Percentiles rank a stretch among this genome's conserved stretches.
These are phyloP conservation scores for Candida rishiriensis DNA, from an alignment of 805 yeast genomes.

Conservation along the genomic window DNA sequence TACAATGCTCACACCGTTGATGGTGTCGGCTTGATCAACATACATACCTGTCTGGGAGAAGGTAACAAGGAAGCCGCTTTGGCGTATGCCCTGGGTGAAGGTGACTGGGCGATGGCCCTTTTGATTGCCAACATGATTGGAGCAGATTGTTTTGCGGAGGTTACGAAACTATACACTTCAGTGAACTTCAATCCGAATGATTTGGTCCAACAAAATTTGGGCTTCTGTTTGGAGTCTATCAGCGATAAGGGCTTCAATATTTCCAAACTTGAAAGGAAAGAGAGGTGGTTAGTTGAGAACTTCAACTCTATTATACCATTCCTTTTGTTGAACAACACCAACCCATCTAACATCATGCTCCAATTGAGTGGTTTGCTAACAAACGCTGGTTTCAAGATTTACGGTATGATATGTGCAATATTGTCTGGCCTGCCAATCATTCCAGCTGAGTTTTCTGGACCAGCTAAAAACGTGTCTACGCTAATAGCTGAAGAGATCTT, in stretches of 20 bases:
- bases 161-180: constrained; percentile 38
- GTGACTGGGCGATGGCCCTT: constrained; percentile 76
- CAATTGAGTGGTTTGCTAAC: constrained; percentile 34
- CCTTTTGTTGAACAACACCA: constrained; percentile 22
- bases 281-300: constrained; percentile 27
- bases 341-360: constrained; percentile 18
- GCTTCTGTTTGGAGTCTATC: constrained; percentile 26
- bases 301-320: constrained; percentile 28
- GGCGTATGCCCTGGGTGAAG: constrained; percentile 51
- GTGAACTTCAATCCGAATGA: constrained; percentile 16
- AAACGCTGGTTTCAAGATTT: constrained; percentile 32
- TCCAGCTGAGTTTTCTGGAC: constrained; percentile 14
- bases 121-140: constrained; percentile 65
- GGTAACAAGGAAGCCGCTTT: constrained; percentile 72
- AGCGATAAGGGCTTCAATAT: constrained; percentile 12
- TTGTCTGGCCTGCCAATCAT: constrained; percentile 29
- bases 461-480: constrained; percentile 36
- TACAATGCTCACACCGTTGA: constrained; percentile 26
- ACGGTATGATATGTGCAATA: constrained; percentile 36
- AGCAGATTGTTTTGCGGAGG: constrained; percentile 38
- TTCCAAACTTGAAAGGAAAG: constrained; percentile 20
- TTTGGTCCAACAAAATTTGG: constrained; percentile 23
- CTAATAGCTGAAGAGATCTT: constrained; percentile 63
- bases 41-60: constrained; percentile 40
- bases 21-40: constrained; percentile 20